Base-by-base conservation (phyloP, 441 rosid species). In the Pelargonium citronellum region DNA sequence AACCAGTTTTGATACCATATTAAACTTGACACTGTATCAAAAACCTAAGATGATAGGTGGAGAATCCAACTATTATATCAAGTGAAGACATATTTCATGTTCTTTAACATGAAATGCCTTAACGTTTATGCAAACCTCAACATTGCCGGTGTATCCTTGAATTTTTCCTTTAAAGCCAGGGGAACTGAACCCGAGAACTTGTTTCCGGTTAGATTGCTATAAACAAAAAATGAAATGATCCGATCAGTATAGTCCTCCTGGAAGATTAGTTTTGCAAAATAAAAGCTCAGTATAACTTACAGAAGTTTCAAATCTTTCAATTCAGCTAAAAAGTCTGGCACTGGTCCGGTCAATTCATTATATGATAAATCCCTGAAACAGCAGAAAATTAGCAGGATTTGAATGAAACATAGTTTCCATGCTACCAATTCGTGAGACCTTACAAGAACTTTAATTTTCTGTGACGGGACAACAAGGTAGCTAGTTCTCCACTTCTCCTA, bases 241-340 rank as follows among this genome's bases (percentile, higher is more conserved):
- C 11, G 1, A 27, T 39, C 0, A 6, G 7, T 3, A 1, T 67
- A 47, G 37, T 4, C 37, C 37, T 30, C 37, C 37, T 30, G 37
- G 37, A 30, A 30, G 37, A 30, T 30, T 30, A 30, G 37, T 30
- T 30, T 30, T 30, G 37, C 37, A 30, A 30, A 30, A 30, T 30
- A 30, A 30, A 30, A 30, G 37, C 17, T 0, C 8, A 7, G 53
- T 19, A 22, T 22, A 27, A 74, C 75, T 67, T 44, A 78, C 81
- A 71, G 64, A 27, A 65, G 4, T 22, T 34, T 68, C 66, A 78
- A 71, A 46, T 37, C 62, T 11, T 34, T 62, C 53, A 71, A 46
- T 15, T 64, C 58, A 5, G 65, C 70, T 30, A 74, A 67, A 69
- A 74, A 74, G 3, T 74, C 71, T 15, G 81, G 81, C 19, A 74